Percentiles rank a stretch among this genome's conserved stretches.
phyloP scores from a whole-genome alignment of 129 eudicot species.

The sunflower (Helianthus annuus) region HanXRQr2.0-SUNRISE NC_035440.2:84649959-84650458 shows the following conservation, averaged over 20 bases:
- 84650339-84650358: slow-evolving; percentile 16
- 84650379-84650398: slow-evolving; percentile 17
- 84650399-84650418: neutral
- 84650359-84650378: slow-evolving; percentile 23
- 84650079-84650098: slow-evolving; percentile 71
- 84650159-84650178: slow-evolving; percentile 65
- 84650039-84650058: slow-evolving; percentile 30
- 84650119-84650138: slow-evolving; percentile 64
- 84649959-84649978: neutral
- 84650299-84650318: neutral
- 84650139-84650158: slow-evolving; percentile 53
- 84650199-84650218: slow-evolving; percentile 47
- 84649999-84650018: slow-evolving; percentile 58
- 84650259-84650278: neutral
- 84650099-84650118: slow-evolving; percentile 60
- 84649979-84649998: slow-evolving; percentile 39
- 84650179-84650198: slow-evolving; percentile 55
- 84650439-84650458: slow-evolving; percentile 8
- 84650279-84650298: neutral
- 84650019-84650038: slow-evolving; percentile 44
- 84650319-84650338: slow-evolving; percentile 18
- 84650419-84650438: slow-evolving; percentile 14
- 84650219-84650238: slow-evolving; percentile 46
- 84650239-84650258: slow-evolving; percentile 38
- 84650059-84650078: slow-evolving; percentile 35